Percentiles rank a stretch among this genome's conserved stretches.
These are phyloP conservation scores for Candida morakotiae DNA, from an alignment of 805 yeast species.

Conservation along the genomic window DNA sequence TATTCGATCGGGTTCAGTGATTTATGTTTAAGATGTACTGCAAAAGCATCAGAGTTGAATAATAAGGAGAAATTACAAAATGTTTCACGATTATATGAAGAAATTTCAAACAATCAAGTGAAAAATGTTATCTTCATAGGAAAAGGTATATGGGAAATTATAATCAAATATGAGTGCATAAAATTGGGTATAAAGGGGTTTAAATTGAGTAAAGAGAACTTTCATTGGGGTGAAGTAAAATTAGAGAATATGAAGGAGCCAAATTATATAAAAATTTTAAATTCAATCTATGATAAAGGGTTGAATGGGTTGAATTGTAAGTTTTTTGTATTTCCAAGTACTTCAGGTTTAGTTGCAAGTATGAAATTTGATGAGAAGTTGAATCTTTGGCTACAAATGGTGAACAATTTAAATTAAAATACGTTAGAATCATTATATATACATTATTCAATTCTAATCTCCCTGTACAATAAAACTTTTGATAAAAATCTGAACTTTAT, in stretches of 20 bases:
- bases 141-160: slow-evolving; percentile 68
- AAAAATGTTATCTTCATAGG: slow-evolving; percentile 57
- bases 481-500: too few species aligned
- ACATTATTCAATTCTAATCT: too few species aligned
- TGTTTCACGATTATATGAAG: slow-evolving; percentile 48
- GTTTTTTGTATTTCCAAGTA: slow-evolving; percentile 63
- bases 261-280: too few species aligned
- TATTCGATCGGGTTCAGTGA: slow-evolving; percentile 68
- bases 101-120: slow-evolving; percentile 38
- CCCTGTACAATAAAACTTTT: too few species aligned
- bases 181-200: slow-evolving; percentile 22
- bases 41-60: slow-evolving; percentile 51
- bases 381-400: slow-evolving; percentile 44
- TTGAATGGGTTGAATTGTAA: slow-evolving; percentile 12
- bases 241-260: slow-evolving; percentile 14
- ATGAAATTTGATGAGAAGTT: slow-evolving; percentile 44
- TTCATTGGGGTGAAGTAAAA: slow-evolving; percentile 51
- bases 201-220: slow-evolving; percentile 25
- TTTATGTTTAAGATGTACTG: slow-evolving; percentile 60
- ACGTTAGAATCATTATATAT: too few species aligned
- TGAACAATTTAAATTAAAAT: too few species aligned
- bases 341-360: slow-evolving; percentile 65
- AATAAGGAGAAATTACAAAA: slow-evolving; percentile 49
- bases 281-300: slow-evolving; percentile 11
- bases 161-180: slow-evolving; percentile 33